Conservation (phyloP, 1,139 yeast genomes). For the Candida sp. region DNA sequence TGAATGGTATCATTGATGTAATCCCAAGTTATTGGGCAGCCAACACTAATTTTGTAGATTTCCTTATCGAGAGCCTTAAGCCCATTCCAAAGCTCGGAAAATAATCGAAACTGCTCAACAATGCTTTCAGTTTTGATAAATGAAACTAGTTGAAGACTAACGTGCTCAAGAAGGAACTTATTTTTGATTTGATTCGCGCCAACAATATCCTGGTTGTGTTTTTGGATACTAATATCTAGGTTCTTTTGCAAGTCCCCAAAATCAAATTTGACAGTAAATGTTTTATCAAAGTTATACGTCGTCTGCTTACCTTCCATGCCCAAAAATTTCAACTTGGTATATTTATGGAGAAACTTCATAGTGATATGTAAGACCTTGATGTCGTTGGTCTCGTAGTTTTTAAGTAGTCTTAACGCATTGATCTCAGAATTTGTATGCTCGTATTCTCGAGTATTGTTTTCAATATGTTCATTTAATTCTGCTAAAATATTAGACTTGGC, state of each 20-base stretch:
- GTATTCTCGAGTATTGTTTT: slow-evolving; percentile 14
- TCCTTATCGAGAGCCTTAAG: slow-evolving; percentile 23
- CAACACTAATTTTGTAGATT: slow-evolving; percentile 23
- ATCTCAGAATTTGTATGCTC: slow-evolving; percentile 13
- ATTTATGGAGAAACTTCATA: slow-evolving; percentile 19
- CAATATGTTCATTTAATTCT: slow-evolving; percentile 13
- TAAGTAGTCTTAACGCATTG: slow-evolving; percentile 14
- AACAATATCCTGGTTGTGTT: not conserved
- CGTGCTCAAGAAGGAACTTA: slow-evolving; percentile 1
- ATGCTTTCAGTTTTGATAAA: slow-evolving; percentile 1
- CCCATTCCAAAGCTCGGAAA: slow-evolving; percentile 17
- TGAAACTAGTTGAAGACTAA: not conserved
- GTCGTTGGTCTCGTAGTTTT: slow-evolving; percentile 22
- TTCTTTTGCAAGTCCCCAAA: slow-evolving; percentile 7
- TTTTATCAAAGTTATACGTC: slow-evolving; percentile 14
- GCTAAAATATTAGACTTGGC: slow-evolving; percentile 7
- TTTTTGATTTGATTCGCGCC: slow-evolving; percentile 1
- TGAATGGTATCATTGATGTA: slow-evolving; percentile 4
- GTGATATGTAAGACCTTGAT: slow-evolving; percentile 19
- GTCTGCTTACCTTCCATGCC: slow-evolving; percentile 9
- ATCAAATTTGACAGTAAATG: slow-evolving; percentile 12
- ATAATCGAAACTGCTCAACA: slow-evolving; percentile 12
- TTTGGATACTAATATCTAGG: not conserved
- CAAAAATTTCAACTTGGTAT: slow-evolving; percentile 17
- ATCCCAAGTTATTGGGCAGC: slow-evolving; percentile 19